phyloP scores from a whole-genome alignment of 2,329 filamentous ascomycete species.

The Helotiales sp. region DNA sequence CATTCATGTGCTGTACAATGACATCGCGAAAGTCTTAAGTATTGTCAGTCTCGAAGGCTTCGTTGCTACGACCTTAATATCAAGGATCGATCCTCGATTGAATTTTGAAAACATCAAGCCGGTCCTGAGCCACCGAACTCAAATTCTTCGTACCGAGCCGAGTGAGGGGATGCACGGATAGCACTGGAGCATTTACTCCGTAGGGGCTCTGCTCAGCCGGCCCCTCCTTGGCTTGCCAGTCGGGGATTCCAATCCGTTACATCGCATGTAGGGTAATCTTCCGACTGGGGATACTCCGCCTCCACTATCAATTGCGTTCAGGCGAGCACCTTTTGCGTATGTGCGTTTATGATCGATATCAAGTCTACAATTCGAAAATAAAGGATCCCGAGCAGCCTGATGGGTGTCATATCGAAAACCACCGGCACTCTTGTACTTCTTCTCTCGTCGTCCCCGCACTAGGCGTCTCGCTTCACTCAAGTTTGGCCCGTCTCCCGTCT shows the following conservation, averaged over 20 bases:
- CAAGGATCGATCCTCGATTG: too few species aligned
- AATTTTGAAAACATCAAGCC: too few species aligned
- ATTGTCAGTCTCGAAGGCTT: too few species aligned
- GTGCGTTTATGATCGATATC: background rate
- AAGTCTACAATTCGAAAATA: background rate
- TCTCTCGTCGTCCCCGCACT: constrained; percentile 1
- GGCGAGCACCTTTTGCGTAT: too few species aligned
- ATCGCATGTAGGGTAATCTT: too few species aligned
- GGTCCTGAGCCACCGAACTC: background rate
- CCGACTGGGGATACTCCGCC: too few species aligned
- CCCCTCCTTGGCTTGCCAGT: background rate
- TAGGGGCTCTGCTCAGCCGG: background rate
- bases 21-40: too few species aligned
- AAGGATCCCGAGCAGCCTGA: background rate
- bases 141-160: background rate
- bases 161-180: background rate
- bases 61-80: too few species aligned
- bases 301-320: too few species aligned
- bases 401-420: background rate
- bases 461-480: background rate
- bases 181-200: background rate
- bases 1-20: too few species aligned
- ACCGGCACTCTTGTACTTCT: background rate
- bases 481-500: background rate
- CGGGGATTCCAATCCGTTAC: background rate